Base-by-base conservation (phyloP, 169 alveolate species). In the Sarcocystis neurona region DNA sequence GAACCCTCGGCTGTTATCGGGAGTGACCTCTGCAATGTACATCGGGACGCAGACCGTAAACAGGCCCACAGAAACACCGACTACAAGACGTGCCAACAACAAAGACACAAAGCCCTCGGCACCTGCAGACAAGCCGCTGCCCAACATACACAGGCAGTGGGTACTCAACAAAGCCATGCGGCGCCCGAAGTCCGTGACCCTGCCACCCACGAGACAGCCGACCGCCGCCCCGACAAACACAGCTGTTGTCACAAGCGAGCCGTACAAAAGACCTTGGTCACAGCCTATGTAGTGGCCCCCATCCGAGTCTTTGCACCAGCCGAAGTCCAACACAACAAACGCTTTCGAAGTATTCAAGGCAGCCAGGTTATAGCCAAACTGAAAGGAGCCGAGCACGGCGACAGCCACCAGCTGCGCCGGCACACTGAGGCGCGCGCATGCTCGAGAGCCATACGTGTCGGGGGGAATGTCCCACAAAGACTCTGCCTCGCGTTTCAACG, bases 1-100 rank as follows among this genome's bases (percentile, higher is more conserved):
- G 77, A 78, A 87, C 6, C 98, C 98, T 8, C 97, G 92, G 34
- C 90, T 78, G 34, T 91, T 94, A 30, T 87, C 90, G 4, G 96
- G 96, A 27, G 96, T 92, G 86, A 96, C 92, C 86, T 96, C 98
- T 0, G 96, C 91, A 34, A 95, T 80, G 90, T 90, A 96, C 94
- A 94, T 89, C 10, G 98, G 97, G 12, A 92, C 95, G 47, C 95
- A 74, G 1, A 94, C 97, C 2, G 97, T 94, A 18, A 90, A 89
- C 46, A 95, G 60, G 0, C 98, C 98, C 60, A 95, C 94, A 20
- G 95, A 97, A 63, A 95, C 84, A 5, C 98, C 98, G 18, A 93
- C 92, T 23, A 94, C 80, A 20, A 95, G 48, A 12, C 98, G 93
- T 3, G 97, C 96, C 41, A 93, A 44, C 66, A 95, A 86, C 18